These are phyloP conservation scores for Fraxinus nigra DNA, from an alignment of 305 asterid genomes.

Conservation along the genomic window DNA sequence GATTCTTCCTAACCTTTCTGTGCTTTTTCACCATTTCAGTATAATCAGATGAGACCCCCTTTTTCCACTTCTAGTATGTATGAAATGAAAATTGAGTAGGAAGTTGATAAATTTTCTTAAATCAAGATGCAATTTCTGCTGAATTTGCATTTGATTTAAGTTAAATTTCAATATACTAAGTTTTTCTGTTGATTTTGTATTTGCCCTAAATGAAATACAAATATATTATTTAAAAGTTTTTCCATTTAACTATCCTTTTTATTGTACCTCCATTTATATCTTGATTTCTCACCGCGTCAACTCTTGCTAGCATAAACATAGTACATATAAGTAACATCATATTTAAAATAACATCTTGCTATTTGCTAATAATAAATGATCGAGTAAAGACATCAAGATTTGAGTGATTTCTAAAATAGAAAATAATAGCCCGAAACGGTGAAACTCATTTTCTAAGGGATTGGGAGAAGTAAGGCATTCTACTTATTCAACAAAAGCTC, in stretches of 20 bases:
- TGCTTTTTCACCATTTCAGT: not conserved
- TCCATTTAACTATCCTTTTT: no score
- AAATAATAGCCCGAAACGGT: not conserved
- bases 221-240: no score
- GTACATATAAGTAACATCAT: not conserved
- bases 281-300: not conserved
- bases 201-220: not conserved
- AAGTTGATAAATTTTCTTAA: not conserved
- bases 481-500: not conserved
- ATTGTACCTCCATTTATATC: not conserved
- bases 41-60: not conserved
- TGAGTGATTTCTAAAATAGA: not conserved
- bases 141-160: not conserved
- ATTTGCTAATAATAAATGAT: not conserved
- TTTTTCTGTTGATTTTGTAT: not conserved
- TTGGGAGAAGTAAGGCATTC: not conserved
- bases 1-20: not conserved
- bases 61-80: not conserved
- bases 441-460: not conserved
- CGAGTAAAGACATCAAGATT: not conserved
- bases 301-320: no score
- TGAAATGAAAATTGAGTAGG: not conserved
- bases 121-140: not conserved
- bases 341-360: not conserved
- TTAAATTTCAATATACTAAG: not conserved